These are phyloP conservation scores for Arabidopsis suecica DNA, from an alignment of 345 rosid species.

Conservation along the genomic window DNA sequence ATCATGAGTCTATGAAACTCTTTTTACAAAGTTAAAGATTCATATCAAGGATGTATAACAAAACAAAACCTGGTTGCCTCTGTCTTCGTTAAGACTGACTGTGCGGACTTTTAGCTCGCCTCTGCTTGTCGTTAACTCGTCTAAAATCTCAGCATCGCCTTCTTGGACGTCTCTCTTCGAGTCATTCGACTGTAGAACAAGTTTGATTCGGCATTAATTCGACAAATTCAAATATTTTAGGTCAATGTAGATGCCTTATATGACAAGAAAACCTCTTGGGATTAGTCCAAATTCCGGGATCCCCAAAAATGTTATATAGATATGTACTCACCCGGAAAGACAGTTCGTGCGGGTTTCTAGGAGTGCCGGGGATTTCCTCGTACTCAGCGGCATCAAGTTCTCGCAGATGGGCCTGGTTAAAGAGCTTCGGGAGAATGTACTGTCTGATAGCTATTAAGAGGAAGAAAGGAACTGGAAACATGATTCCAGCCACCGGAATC, in stretches of 20 bases:
- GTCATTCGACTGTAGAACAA: constrained; percentile 22
- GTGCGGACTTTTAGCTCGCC: constrained; percentile 75
- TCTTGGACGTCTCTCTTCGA: constrained; percentile 23
- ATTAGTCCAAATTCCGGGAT: no score
- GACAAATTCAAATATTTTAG: neutral
- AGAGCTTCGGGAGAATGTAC: constrained; percentile 67
- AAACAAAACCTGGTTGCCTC: constrained; percentile 40
- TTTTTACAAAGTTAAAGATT: neutral
- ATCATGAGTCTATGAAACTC: neutral
- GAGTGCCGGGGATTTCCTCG: constrained; percentile 66
- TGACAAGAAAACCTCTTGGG: neutral
- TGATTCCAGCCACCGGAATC: constrained; percentile 84
- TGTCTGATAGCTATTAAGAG: constrained; percentile 75
- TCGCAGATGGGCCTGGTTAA: constrained; percentile 50
- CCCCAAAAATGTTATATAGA: neutral
- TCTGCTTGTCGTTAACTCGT: constrained; percentile 78
- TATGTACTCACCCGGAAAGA: constrained; percentile 39
- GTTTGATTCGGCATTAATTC: neutral
- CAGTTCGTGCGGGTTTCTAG: constrained; percentile 43
- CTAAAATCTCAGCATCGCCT: constrained; percentile 59
- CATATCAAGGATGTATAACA: neutral
- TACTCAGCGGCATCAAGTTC: constrained; percentile 88
- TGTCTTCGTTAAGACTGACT: constrained; percentile 47
- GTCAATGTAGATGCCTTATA: neutral
- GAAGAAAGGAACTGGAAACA: constrained; percentile 89